phyloP scores from a whole-genome alignment of 1,139 yeast genomes.

The Hansenula anomala region DNA sequence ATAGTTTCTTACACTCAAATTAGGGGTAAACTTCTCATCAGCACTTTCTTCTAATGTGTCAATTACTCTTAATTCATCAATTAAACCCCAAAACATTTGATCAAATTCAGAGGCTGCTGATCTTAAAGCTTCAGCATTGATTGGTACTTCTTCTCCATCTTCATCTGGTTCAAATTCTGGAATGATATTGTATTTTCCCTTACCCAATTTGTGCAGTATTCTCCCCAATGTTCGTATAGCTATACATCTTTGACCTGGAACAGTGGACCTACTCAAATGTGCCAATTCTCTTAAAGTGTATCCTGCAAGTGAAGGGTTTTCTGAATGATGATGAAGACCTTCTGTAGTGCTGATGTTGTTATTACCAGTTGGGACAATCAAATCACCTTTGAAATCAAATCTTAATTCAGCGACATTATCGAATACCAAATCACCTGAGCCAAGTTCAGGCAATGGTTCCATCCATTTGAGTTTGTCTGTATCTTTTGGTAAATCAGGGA shows the following conservation, averaged over 20 bases:
- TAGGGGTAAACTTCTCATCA: conserved; percentile 59
- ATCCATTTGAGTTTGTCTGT: conserved; percentile 87
- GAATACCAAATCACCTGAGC: conserved; percentile 35
- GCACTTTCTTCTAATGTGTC: conserved; percentile 73
- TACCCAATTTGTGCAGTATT: conserved; percentile 74
- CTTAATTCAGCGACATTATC: conserved; percentile 68
- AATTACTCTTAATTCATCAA: conserved; percentile 61
- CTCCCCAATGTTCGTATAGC: conserved; percentile 88
- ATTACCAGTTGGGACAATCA: conserved; percentile 49
- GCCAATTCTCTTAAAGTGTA: conserved; percentile 82
- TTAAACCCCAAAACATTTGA: conserved; percentile 68
- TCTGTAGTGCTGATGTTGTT: conserved; percentile 45
- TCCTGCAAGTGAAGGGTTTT: conserved; percentile 86
- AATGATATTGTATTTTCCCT: conserved; percentile 44
- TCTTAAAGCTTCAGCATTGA: conserved; percentile 30
- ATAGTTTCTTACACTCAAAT: conserved; percentile 74
- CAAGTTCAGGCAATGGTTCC: conserved; percentile 54
- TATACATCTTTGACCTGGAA: conserved; percentile 80
- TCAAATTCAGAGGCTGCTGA: conserved; percentile 48
- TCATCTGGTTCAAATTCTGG: conserved; percentile 38
- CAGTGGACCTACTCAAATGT: conserved; percentile 72
- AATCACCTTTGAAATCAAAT: conserved; percentile 82
- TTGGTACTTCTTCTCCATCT: conserved; percentile 32
- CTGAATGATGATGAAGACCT: conserved; percentile 92
- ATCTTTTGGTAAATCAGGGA: conserved; percentile 84